These are phyloP conservation scores for Lojkania enalia DNA, from an alignment of 2,329 filamentous ascomycete genomes.

Conservation along the genomic window DNA sequence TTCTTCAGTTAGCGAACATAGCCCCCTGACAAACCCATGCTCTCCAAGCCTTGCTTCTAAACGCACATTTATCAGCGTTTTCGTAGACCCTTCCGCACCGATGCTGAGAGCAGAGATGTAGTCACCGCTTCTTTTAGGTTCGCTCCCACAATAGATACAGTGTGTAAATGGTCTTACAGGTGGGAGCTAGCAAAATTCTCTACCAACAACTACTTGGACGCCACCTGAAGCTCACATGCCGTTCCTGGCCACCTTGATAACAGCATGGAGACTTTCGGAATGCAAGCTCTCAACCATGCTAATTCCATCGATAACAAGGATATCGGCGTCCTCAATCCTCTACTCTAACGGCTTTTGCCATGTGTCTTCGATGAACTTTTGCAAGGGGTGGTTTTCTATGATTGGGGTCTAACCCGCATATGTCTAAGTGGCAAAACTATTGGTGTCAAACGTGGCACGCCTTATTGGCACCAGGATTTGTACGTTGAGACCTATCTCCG, in stretches of 20 bases:
- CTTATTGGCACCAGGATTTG: slow-evolving; percentile 63
- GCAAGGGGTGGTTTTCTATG: slow-evolving; percentile 50
- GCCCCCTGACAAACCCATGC: slow-evolving; percentile 10
- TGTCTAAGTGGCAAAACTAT: slow-evolving; percentile 60
- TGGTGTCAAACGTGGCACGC: slow-evolving; percentile 60
- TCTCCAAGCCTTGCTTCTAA: slow-evolving; percentile 59
- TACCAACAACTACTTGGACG: slow-evolving; percentile 60
- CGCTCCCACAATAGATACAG: slow-evolving; percentile 55
- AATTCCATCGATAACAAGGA: slow-evolving; percentile 68
- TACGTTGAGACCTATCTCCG: slow-evolving; percentile 44
- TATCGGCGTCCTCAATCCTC: slow-evolving; percentile 51
- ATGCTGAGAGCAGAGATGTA: neutral
- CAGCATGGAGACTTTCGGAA: slow-evolving; percentile 54
- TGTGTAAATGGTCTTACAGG: slow-evolving; percentile 61
- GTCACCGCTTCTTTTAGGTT: slow-evolving; percentile 20
- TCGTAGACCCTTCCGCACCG: slow-evolving; percentile 33
- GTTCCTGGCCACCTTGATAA: slow-evolving; percentile 49
- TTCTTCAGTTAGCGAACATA: slow-evolving; percentile 12
- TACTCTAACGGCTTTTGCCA: slow-evolving; percentile 39
- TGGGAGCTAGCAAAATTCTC: slow-evolving; percentile 55
- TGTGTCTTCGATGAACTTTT: slow-evolving; percentile 39
- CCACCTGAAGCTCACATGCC: slow-evolving; percentile 48
- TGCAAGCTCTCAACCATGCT: slow-evolving; percentile 64
- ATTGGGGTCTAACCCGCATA: slow-evolving; percentile 61
- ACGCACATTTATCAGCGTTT: slow-evolving; percentile 64